These are phyloP conservation scores for Leishmania tropica DNA, from an alignment of 208 protist genomes.

Conservation along the genomic window DNA sequence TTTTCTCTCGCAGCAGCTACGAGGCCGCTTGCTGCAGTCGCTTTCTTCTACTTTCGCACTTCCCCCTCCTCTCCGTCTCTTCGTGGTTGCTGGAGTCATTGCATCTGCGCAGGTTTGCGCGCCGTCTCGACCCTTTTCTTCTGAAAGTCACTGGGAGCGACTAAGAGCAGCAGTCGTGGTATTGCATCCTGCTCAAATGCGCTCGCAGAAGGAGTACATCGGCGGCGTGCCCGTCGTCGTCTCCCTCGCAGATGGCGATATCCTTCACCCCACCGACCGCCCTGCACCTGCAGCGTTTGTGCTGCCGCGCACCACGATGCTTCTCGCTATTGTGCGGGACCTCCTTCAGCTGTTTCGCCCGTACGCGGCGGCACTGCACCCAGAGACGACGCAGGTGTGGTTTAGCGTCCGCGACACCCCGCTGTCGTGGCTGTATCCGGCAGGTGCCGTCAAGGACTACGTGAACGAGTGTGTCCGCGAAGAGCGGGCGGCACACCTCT, in stretches of 20 bases:
- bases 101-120: background rate
- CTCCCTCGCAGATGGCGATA: conserved; percentile 52
- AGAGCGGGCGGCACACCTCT: conserved; percentile 15
- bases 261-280: conserved; percentile 34
- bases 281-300: conserved; percentile 57
- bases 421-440: conserved; percentile 71
- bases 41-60: background rate
- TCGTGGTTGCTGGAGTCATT: background rate
- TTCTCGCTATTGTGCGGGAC: conserved; percentile 60
- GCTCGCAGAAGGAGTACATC: conserved; percentile 36
- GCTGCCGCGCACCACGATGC: conserved; percentile 65
- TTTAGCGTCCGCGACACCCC: conserved; percentile 44
- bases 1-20: background rate
- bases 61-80: background rate
- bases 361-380: conserved; percentile 43
- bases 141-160: background rate
- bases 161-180: background rate
- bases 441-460: conserved; percentile 71
- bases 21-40: background rate
- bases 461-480: conserved; percentile 37
- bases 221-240: conserved; percentile 70
- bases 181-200: conserved; percentile 12
- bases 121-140: background rate
- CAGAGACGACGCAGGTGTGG: conserved; percentile 57
- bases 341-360: conserved; percentile 51